These are phyloP conservation scores for Fusarium fujikuroi DNA, from an alignment of 2,329 filamentous ascomycete species.

Conservation along the genomic window DNA sequence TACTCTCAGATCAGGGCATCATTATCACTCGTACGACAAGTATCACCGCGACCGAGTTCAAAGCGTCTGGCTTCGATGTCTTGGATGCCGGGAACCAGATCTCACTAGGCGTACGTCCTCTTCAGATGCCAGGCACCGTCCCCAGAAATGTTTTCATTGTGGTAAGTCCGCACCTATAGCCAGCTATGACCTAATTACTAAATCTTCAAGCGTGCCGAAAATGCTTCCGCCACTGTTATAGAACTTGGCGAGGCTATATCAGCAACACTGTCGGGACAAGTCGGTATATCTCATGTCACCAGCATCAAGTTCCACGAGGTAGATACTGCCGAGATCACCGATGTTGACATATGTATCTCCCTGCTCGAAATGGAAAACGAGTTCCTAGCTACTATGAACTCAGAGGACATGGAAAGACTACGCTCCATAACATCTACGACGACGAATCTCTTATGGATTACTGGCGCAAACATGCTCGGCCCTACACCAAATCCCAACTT, in stretches of 20 bases:
- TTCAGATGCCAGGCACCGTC: not conserved
- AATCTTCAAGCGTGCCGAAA: not conserved
- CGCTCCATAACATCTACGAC: not conserved
- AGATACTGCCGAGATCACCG: not conserved
- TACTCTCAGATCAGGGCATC: accelerated
- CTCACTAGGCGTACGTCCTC: not conserved
- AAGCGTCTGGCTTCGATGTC: too few species aligned
- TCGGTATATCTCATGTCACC: not conserved
- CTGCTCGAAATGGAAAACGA: not conserved
- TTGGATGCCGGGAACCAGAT: not conserved
- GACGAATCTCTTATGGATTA: not conserved
- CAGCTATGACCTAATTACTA: accelerated
- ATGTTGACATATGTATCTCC: not conserved
- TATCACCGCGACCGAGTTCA: too few species aligned
- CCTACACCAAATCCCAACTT: not conserved
- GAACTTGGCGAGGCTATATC: not conserved
- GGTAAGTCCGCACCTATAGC: not conserved
- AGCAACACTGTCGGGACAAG: not conserved
- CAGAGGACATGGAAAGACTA: not conserved
- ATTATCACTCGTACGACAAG: not conserved
- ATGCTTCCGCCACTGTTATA: not conserved
- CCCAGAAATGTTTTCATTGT: not conserved
- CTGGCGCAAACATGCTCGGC: not conserved
- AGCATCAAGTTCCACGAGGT: not conserved
- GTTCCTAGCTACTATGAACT: not conserved